These are phyloP conservation scores for Ustilago esculenta DNA, from an alignment of 1,284 basidiomycete species.

Conservation along the genomic window DNA sequence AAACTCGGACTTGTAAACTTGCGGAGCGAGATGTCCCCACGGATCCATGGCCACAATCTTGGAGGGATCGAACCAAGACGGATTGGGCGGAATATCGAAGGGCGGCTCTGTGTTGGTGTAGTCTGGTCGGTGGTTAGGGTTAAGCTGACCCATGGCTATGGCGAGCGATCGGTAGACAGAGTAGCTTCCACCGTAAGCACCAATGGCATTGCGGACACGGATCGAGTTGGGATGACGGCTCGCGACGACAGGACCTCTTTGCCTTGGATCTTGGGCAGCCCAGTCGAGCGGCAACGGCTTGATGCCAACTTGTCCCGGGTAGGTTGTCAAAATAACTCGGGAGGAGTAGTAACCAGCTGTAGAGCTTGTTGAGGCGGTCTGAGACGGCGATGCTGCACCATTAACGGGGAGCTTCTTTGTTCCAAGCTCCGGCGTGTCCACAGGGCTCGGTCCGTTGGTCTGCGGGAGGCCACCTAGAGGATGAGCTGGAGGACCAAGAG, in stretches of 20 bases:
- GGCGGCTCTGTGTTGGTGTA: constrained; percentile 89
- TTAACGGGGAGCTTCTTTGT: constrained; percentile 20
- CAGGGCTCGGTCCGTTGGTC: constrained; percentile 51
- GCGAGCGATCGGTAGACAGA: constrained; percentile 92
- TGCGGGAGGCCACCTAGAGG: constrained; percentile 33
- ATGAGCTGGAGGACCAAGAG: constrained; percentile 50
- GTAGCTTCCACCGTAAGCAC: constrained; percentile 92
- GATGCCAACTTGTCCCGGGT: constrained; percentile 69
- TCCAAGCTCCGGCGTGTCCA: constrained; percentile 49
- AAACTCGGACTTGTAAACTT: constrained; percentile 74
- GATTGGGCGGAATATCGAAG: constrained; percentile 81
- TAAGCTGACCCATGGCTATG: constrained; percentile 78
- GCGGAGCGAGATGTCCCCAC: constrained; percentile 88
- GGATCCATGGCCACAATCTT: constrained; percentile 96
- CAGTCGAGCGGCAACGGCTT: constrained; percentile 81
- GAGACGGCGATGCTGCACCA: constrained; percentile 26
- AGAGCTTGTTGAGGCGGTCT: constrained; percentile 23
- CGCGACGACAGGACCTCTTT: constrained; percentile 87
- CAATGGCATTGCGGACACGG: constrained; percentile 90
- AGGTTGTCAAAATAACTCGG: constrained; percentile 59
- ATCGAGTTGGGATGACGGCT: constrained; percentile 84
- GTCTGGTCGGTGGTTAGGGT: constrained; percentile 72
- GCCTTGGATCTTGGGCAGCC: constrained; percentile 77
- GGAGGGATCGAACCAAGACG: constrained; percentile 79
- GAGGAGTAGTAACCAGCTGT: constrained; percentile 46